Evolutionary conservation across 2,329 filamentous ascomycete species (phyloP).

Genomic region (Keithomyces neogunnii): DNA sequence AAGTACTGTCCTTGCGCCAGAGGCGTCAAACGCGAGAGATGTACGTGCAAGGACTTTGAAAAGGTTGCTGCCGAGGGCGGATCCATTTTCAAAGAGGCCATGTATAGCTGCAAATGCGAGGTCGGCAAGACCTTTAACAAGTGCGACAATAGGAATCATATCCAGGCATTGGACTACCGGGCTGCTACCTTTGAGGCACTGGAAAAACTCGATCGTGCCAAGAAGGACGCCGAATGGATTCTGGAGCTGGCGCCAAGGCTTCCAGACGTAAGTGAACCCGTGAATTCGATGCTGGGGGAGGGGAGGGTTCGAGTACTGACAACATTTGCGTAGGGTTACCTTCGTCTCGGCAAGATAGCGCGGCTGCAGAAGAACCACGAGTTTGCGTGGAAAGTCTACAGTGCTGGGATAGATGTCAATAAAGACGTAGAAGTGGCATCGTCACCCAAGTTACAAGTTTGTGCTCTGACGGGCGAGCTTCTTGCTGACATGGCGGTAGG

Average conservation of each 20-base stretch:
- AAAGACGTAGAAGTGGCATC: slow-evolving; percentile 17
- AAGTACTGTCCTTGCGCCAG: slow-evolving; percentile 24
- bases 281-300: not conserved
- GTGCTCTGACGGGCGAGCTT: not conserved
- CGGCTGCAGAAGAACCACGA: slow-evolving; percentile 27
- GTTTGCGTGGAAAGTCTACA: slow-evolving; percentile 32
- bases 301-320: not conserved
- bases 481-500: not conserved
- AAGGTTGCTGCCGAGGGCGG: slow-evolving; percentile 21
- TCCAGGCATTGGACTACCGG: slow-evolving; percentile 32
- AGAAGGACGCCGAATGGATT: slow-evolving; percentile 33
- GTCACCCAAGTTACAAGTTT: slow-evolving; percentile 25
- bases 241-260: slow-evolving; percentile 31
- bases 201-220: slow-evolving; percentile 27
- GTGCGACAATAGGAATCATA: slow-evolving; percentile 28
- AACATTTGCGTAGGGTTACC: slow-evolving; percentile 25
- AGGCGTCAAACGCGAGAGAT: slow-evolving; percentile 26
- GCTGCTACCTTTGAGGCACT: slow-evolving; percentile 32
- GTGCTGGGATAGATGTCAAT: slow-evolving; percentile 27
- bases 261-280: slow-evolving; percentile 24
- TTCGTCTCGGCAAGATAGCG: slow-evolving; percentile 31
- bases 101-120: slow-evolving; percentile 28
- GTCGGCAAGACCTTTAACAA: slow-evolving; percentile 29
- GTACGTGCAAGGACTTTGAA: slow-evolving; percentile 31
- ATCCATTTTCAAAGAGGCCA: slow-evolving; percentile 33